Evolutionary conservation across 352 stramenopile genomes (phyloP), one percentile per base, ranked within the genome.

Genomic region (Pythium utonaiense): DNA sequence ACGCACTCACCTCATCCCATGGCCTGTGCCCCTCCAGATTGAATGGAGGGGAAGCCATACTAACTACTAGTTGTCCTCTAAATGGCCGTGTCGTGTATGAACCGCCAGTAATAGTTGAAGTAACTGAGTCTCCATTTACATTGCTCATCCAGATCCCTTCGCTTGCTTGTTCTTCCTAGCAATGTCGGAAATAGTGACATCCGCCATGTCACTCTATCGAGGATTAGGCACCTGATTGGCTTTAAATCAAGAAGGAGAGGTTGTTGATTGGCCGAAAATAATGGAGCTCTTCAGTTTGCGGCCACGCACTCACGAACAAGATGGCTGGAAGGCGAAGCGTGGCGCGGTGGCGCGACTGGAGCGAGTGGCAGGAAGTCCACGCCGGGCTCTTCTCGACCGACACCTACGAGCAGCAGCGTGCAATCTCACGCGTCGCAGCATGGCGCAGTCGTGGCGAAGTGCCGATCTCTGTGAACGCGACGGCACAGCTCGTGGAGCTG

Each of bases 381-480:
- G 53, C 49, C 3, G 68, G 70, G 28, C 75, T 94, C 51, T 94
- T 91, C 67, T 79, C 60, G 7, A 48, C 76, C 21, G 75, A 84
- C 38, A 44, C 68, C 25, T 73, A 68, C 57, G 71, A 38, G 16
- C 78, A 82, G 48, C 78, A 89, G 61, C 76, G 73, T 25, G 73
- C 67, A 6, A 66, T 93, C 17, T 78, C 82, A 14, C 77, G 77
- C 9, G 75, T 93, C 27, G 73, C 83, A 3, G 69, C 76, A 0
- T 94, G 85, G 85, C 73, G 81, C 52, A 88, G 71, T 60, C 80
- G 85, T 28, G 69, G 69, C 40, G 77, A 91, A 42, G 66, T 94
- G 8, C 83, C 85, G n/a, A 78, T 94, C 27, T 77, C 85, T n/a
- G 78, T 94, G 34, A 78, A 88, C 34, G 78, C 82, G 48, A 91